These are phyloP conservation scores for Rubroboletus satanas DNA, from an alignment of 768 basidiomycete genomes.

Conservation along the genomic window DNA sequence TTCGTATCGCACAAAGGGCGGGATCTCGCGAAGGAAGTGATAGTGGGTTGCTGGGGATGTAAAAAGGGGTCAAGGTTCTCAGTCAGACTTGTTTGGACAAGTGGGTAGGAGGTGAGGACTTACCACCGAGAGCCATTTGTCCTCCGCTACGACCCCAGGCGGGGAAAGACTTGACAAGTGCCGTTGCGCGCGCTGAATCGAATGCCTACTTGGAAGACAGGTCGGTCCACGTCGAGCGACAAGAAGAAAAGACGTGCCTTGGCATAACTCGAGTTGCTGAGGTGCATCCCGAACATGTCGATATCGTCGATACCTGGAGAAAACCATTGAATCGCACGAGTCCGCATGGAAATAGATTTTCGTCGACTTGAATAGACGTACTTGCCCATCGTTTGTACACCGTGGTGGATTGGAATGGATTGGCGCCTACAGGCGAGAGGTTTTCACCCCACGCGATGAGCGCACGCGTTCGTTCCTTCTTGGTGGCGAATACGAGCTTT, in stretches of 20 bases:
- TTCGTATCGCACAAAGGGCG: slow-evolving; percentile 59
- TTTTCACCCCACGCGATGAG: slow-evolving; percentile 45
- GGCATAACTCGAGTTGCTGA: slow-evolving; percentile 80
- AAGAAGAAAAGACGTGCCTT: slow-evolving; percentile 42
- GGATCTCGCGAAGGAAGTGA: slow-evolving; percentile 67
- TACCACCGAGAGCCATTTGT: slow-evolving; percentile 53
- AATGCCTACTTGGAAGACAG: slow-evolving; percentile 31
- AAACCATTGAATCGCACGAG: not conserved
- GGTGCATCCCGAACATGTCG: slow-evolving; percentile 62
- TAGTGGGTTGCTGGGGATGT: slow-evolving; percentile 54
- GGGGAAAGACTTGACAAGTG: slow-evolving; percentile 50
- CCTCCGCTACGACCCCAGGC: slow-evolving; percentile 57
- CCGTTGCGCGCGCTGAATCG: slow-evolving; percentile 47
- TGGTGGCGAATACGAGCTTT: slow-evolving; percentile 38
- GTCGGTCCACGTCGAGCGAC: not conserved
- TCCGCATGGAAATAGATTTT: not conserved
- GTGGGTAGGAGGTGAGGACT: not conserved
- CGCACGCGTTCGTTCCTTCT: slow-evolving; percentile 28
- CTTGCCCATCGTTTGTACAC: slow-evolving; percentile 52
- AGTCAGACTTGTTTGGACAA: not conserved
- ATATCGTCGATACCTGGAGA: slow-evolving; percentile 62
- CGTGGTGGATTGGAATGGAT: slow-evolving; percentile 48
- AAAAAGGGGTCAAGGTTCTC: not conserved
- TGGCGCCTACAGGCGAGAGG: slow-evolving; percentile 49
- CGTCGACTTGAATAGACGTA: slow-evolving; percentile 21